Conservation (phyloP, 257 asterid genomes). For the Ehretia macrophylla region DNA sequence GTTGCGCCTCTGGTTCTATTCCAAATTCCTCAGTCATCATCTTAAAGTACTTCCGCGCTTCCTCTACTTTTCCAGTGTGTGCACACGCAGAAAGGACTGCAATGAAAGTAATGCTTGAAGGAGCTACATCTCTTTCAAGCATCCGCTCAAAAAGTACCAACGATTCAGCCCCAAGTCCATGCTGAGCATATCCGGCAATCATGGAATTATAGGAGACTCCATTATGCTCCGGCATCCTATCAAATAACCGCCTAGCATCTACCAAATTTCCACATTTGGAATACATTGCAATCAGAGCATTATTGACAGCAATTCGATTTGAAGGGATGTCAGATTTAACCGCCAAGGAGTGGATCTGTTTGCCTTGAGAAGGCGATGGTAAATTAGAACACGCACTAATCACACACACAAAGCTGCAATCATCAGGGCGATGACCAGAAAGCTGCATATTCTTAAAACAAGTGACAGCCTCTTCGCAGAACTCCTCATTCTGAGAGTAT, state of each 20-base stretch:
- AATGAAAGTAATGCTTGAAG: slow-evolving; percentile 64
- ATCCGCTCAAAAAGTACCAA: slow-evolving; percentile 45
- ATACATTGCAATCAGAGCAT: slow-evolving; percentile 70
- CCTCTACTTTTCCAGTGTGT: slow-evolving; percentile 66
- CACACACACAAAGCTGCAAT: slow-evolving; percentile 67
- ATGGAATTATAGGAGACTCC: slow-evolving; percentile 57
- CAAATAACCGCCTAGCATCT: slow-evolving; percentile 56
- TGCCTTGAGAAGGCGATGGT: slow-evolving; percentile 65
- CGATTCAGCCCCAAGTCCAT: slow-evolving; percentile 57
- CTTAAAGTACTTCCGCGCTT: slow-evolving; percentile 50
- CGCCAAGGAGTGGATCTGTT: slow-evolving; percentile 58
- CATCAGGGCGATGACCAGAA: slow-evolving; percentile 60
- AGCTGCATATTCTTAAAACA: slow-evolving; percentile 61
- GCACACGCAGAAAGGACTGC: slow-evolving; percentile 75
- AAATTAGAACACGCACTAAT: slow-evolving; percentile 52
- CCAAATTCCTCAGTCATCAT: slow-evolving; percentile 49
- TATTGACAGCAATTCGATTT: slow-evolving; percentile 52
- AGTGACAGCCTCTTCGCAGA: slow-evolving; percentile 51
- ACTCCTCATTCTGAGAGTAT: slow-evolving; percentile 46
- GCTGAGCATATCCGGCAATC: slow-evolving; percentile 78
- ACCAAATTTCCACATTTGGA: slow-evolving; percentile 63
- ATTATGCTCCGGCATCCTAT: slow-evolving; percentile 54
- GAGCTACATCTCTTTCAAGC: slow-evolving; percentile 36
- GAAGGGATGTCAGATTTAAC: slow-evolving; percentile 47
- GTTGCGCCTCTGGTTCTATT: slow-evolving; percentile 55